Conservation (phyloP, 768 basidiomycete species). For the Cystobasidium tubakii region DNA sequence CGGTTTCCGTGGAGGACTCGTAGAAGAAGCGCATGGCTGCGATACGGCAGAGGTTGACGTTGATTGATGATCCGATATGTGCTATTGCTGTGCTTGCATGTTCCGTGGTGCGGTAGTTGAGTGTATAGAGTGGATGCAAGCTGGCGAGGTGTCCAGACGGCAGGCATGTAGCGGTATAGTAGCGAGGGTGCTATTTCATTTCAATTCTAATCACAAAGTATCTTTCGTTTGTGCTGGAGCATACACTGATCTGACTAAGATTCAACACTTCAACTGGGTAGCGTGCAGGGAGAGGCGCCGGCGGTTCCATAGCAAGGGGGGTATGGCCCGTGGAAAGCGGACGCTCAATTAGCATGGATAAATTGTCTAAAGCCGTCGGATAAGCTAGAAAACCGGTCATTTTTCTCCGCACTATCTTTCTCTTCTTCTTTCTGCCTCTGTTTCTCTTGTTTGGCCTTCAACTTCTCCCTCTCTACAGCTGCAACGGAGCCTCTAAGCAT, state of each 20-base stretch:
- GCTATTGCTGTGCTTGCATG: background rate
- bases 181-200: too few species aligned
- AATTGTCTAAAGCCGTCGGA: background rate
- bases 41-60: background rate
- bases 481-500: background rate
- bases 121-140: background rate
- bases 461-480: background rate
- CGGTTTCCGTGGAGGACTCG: background rate
- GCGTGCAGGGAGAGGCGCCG: too few species aligned
- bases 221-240: too few species aligned
- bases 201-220: too few species aligned
- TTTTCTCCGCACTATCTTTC: background rate
- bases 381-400: too few species aligned
- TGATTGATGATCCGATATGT: background rate
- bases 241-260: too few species aligned
- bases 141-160: background rate
- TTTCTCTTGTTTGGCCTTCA: too few species aligned
- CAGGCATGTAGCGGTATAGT: too few species aligned
- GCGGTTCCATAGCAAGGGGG: too few species aligned
- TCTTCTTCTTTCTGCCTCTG: too few species aligned
- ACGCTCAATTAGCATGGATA: background rate
- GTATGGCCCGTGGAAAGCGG: too few species aligned
- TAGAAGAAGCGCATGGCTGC: slow-evolving; percentile 4
- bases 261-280: too few species aligned
- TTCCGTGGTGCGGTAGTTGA: background rate